phyloP scores from a whole-genome alignment of 2,329 filamentous ascomycete species.

The Xylariales sp. region DNA sequence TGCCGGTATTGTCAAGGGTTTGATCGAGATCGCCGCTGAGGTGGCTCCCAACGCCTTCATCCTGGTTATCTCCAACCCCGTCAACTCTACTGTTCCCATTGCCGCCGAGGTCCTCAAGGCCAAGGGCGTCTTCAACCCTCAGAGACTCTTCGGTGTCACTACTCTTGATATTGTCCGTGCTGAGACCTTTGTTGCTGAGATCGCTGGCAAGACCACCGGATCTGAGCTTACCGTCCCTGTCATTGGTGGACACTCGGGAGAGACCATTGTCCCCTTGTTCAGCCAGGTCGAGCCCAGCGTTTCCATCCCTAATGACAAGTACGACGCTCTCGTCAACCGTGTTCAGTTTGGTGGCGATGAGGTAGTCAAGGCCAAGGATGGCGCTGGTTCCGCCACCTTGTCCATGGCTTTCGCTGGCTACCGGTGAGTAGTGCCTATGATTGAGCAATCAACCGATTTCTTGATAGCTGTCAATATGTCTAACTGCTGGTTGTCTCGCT shows the following conservation, averaged over 20 bases:
- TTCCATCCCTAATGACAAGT: constrained; percentile 81
- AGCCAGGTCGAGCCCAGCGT: constrained; percentile 81
- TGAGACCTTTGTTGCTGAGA: constrained; percentile 90
- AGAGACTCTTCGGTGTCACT: constrained; percentile 97
- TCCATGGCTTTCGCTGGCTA: constrained; percentile 96
- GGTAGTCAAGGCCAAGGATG: constrained; percentile 92
- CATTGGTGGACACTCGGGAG: constrained; percentile 93
- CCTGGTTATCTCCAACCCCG: constrained; percentile 97
- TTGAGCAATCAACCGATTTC: no score
- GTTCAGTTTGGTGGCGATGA: constrained; percentile 98
- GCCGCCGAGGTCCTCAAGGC: constrained; percentile 94
- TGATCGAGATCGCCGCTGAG: constrained; percentile 84
- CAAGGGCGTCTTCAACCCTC: constrained; percentile 88
- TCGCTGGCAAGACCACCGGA: constrained; percentile 77
- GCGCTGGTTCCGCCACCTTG: constrained; percentile 82
- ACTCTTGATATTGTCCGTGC: constrained; percentile 97
- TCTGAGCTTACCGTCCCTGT: constrained; percentile 84
- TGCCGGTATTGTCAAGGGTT: constrained; percentile 91
- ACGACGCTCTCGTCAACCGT: constrained; percentile 86
- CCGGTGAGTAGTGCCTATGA: constrained; percentile 65
- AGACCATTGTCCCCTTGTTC: constrained; percentile 97
- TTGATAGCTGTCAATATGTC: no score
- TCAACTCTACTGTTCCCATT: constrained; percentile 98
- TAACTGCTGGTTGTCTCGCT: not conserved
- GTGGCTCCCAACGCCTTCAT: constrained; percentile 89